Base-by-base conservation (phyloP, 176 grass and related monocot genomes). In the Juncus inflexus region DNA sequence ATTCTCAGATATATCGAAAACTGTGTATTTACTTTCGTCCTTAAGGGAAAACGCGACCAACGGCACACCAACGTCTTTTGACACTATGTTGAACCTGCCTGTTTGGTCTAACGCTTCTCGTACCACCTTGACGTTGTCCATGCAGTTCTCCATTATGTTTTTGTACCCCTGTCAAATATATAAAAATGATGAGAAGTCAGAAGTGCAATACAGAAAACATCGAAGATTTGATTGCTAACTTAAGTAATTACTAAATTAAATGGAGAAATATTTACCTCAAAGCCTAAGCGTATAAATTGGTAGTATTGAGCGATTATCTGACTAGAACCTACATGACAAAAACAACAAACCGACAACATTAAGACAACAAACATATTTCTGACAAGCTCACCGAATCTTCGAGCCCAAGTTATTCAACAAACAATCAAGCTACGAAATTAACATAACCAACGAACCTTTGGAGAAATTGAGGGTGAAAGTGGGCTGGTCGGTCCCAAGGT, bases 401-500 rank as follows among this genome's bases (percentile, higher is more conserved):
- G 1, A 28, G 19, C 19, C 19, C 19, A 28, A 28, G 19, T 28
- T 28, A 28, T 28, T 28, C 19, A 28, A 28, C 19, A 28, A 28
- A 28, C 19, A 28, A 28, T 28, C 19, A 28, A 28, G 19, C 19
- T 28, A 28, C 0, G 19, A 28, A 28, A 28, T 28, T 28, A 28
- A 28, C 19, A 28, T 28, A 28, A 28, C 19, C 19, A 28, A 28
- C 9, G 45, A 15, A 87, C 89, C 89, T 66, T 94, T 94, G 45
- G 89, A 94, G 76, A 94, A 94, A 73, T 94, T 94, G 63, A 92
- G 81, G 6, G 89, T 92, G 65, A 92, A 92, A 0, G 84, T 92
- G 35, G 89, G 89, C 59, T 92, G 89, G 42, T 92, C 84, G 6
- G 81, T 64, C 58, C 89, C 89, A 9, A 92, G 81, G 76, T 92